Conservation (phyloP, 495 filamentous ascomycete species). For the Penicillium salamii region DNA sequence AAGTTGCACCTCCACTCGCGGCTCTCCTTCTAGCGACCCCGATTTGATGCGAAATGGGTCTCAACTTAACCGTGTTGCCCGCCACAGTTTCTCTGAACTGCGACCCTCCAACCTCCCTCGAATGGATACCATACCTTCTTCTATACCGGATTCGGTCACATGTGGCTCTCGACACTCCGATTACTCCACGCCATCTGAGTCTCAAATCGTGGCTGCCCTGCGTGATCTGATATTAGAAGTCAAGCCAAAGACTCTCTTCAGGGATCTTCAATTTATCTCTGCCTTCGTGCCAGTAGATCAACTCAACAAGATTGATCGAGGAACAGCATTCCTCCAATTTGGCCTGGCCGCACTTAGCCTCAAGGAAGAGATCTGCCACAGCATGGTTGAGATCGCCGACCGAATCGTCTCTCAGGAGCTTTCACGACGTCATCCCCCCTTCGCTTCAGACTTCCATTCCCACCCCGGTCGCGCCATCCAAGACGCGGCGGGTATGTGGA, state of each 20-base stretch:
- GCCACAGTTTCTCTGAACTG: constrained; percentile 38
- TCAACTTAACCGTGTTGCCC: constrained; percentile 19
- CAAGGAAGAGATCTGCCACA: constrained; percentile 84
- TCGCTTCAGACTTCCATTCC: constrained; percentile 32
- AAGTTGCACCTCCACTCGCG: constrained; percentile 7
- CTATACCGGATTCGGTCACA: constrained; percentile 33
- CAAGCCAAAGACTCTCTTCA: constrained; percentile 87
- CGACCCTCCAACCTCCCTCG: constrained; percentile 11
- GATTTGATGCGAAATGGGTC: constrained; percentile 1
- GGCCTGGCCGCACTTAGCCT: constrained; percentile 82
- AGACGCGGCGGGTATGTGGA: constrained; percentile 89
- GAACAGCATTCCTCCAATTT: constrained; percentile 94
- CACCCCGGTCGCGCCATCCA: constrained; percentile 56
- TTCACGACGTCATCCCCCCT: constrained; percentile 41
- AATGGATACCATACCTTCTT: constrained; percentile 19
- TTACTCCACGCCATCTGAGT: constrained; percentile 43
- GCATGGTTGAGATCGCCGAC: constrained; percentile 77
- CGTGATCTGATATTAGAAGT: constrained; percentile 74
- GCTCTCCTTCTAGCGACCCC: neutral
- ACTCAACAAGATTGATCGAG: constrained; percentile 80
- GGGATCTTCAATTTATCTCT: constrained; percentile 93
- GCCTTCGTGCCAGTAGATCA: constrained; percentile 80
- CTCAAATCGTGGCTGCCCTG: constrained; percentile 71
- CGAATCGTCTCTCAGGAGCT: constrained; percentile 44
- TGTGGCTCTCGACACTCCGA: constrained; percentile 39